phyloP scores from a whole-genome alignment of 1,139 yeast species.

The Trichomonascaceae sp. region DNA sequence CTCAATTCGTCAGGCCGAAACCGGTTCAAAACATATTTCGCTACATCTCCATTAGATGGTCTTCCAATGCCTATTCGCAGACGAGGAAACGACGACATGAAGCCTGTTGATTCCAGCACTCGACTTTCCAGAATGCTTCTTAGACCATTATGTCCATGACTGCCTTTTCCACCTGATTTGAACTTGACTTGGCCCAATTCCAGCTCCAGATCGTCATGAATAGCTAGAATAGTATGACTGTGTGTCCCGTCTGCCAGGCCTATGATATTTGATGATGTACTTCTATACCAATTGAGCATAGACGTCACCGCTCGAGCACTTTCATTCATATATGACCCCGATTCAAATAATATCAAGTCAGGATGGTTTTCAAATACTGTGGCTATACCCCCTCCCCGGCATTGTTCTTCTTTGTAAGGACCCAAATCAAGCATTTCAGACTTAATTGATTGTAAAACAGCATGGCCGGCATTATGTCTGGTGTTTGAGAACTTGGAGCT shows the following conservation, averaged over 20 bases:
- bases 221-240: conserved; percentile 39
- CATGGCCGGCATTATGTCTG: conserved; percentile 74
- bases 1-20: conserved; percentile 28
- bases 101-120: conserved; percentile 19
- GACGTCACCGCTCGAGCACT: conserved; percentile 43
- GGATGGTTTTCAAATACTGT: conserved; percentile 25
- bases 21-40: conserved; percentile 56
- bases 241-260: conserved; percentile 1
- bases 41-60: conserved; percentile 47
- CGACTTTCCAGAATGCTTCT: conserved; percentile 42
- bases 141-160: conserved; percentile 79
- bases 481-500: conserved; percentile 55
- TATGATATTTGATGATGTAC: neutral
- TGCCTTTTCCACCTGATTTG: conserved; percentile 49
- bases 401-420: conserved; percentile 6
- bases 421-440: conserved; percentile 16
- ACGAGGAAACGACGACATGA: conserved; percentile 44
- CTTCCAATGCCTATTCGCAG: conserved; percentile 72
- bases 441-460: conserved; percentile 28
- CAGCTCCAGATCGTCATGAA: conserved; percentile 72
- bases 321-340: conserved; percentile 59
- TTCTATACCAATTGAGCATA: conserved; percentile 38
- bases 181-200: conserved; percentile 59
- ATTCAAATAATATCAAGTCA: conserved; percentile 40
- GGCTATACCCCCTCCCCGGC: conserved; percentile 15